phyloP scores from a whole-genome alignment of 305 asterid species.

The Andrographis paniculata region DNA sequence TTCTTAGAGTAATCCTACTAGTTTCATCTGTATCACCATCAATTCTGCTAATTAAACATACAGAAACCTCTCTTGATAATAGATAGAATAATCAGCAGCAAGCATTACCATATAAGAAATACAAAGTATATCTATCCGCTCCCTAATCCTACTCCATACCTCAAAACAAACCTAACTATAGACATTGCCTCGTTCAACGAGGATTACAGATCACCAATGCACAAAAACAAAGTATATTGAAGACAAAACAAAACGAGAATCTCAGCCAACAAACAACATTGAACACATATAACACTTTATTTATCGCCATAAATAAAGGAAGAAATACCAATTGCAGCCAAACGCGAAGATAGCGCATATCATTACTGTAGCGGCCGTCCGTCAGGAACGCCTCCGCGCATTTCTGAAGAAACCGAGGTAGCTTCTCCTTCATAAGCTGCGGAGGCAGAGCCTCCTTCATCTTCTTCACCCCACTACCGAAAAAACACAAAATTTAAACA shows the following conservation, averaged over 20 bases:
- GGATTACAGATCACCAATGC: neutral
- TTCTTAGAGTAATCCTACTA: too few relatives aligned
- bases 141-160: too few relatives aligned
- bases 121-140: too few relatives aligned
- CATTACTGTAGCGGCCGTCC: constrained; percentile 73
- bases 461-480: constrained; percentile 62
- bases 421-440: constrained; percentile 66
- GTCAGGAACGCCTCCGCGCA: constrained; percentile 62
- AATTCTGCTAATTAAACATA: too few relatives aligned
- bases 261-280: neutral
- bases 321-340: constrained; percentile 80
- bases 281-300: neutral
- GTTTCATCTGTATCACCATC: too few relatives aligned
- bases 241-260: neutral
- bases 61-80: too few relatives aligned
- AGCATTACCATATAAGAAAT: too few relatives aligned
- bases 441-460: constrained; percentile 69
- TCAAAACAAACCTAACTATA: too few relatives aligned
- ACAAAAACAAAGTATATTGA: too few relatives aligned
- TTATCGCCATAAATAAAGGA: neutral
- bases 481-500: neutral
- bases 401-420: constrained; percentile 95
- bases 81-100: too few relatives aligned
- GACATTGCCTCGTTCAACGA: neutral
- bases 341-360: constrained; percentile 85